phyloP scores from a whole-genome alignment of 2,329 filamentous ascomycete species.

The Sporothrix protearum region DNA sequence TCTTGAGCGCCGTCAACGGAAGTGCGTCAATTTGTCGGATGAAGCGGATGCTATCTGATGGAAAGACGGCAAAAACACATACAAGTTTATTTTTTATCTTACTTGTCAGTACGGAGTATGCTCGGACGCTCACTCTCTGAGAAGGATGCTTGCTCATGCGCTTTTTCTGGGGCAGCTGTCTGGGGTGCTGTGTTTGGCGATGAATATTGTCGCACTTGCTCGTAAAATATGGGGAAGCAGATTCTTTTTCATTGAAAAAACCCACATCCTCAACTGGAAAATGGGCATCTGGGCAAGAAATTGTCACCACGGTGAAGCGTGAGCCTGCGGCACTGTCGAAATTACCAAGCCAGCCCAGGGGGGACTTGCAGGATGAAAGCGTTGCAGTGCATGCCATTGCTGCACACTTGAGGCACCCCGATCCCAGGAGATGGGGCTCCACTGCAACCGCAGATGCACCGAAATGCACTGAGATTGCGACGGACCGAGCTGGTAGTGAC shows the following conservation, averaged over 20 bases:
- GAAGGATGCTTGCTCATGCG: background rate
- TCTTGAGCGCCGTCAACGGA: background rate
- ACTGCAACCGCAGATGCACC: background rate
- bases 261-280: background rate
- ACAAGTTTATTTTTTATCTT: no score
- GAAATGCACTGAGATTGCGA: no score
- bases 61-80: no score
- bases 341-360: no score
- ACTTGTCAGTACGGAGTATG: no score
- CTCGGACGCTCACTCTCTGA: background rate
- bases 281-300: constrained; percentile 1
- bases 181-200: background rate
- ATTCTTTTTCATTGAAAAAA: no score
- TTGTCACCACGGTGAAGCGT: background rate
- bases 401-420: background rate
- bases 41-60: background rate
- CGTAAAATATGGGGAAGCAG: background rate
- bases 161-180: background rate
- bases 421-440: constrained; percentile 6
- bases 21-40: background rate
- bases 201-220: background rate
- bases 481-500: background rate
- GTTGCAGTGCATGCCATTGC: constrained; percentile 13
- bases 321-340: no score
- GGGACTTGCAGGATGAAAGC: background rate